Evolutionary conservation across 2,329 filamentous ascomycete genomes (phyloP), one percentile per base, ranked within the genome.

Genomic region (Aciculosporium take): DNA sequence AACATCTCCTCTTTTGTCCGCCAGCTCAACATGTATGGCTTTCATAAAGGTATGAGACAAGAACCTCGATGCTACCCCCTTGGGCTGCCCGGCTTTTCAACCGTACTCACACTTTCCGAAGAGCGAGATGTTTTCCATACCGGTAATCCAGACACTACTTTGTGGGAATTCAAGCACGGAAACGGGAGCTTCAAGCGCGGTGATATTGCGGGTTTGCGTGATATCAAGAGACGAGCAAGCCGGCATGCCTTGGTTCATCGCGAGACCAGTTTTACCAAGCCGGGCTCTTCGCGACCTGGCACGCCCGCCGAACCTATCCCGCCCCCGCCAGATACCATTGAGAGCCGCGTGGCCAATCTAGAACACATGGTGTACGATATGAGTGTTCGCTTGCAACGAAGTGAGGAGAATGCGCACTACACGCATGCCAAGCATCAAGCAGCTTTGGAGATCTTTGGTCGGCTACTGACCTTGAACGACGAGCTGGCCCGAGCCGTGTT

Each of bases 101-200:
- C 20, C 20, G 17, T 28, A 18, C 29, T 43, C 7, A 31, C 29
- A 9, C 4, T 27, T 23, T 10, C 10, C 10, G 6, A 53, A 95
- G 91, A 96, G 54, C 95, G 91, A 67, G 91, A 98, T 59, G 91
- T 96, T 18, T 98, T 96, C 57, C 89, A 96, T 60, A 94, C 87
- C 4, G 87, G 86, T 9, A 88, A 84, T 33, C 87, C 89, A 10
- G 91, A 96, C 55, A 87, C 87, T 17, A 87, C 89, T 1, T 68
- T 98, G 24, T 98, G 91, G 91, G 91, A 98, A 58, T 98, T 98
- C 62, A 96, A 95, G 62, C 91, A 98, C 56, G 91, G 91, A 40
- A 93, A 89, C 54, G 89, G 89, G 40, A 96, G 84, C 59, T 98
- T 98, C 67, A 96, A 94, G 63, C 79, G 88, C 49, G 91, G 91